Percentiles rank a stretch among this genome's conserved stretches.
phyloP scores from a whole-genome alignment of 2,329 filamentous ascomycete species.

The Penicillium sp. region DNA sequence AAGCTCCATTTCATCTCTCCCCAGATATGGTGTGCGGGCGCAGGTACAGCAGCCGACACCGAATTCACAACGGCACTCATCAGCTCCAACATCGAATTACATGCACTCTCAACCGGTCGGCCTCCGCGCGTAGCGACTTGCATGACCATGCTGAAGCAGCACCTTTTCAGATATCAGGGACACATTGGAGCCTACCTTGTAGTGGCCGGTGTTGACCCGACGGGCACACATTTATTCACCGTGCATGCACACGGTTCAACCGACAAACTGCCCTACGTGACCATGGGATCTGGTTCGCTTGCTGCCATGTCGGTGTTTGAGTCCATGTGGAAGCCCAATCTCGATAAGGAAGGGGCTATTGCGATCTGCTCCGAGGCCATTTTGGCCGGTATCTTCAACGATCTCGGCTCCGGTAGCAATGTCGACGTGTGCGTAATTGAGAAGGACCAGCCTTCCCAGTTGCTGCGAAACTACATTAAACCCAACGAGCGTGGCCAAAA shows the following conservation, averaged over 20 bases:
- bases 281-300: conserved; percentile 94
- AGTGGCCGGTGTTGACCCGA: conserved; percentile 93
- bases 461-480: conserved; percentile 88
- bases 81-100: conserved; percentile 96
- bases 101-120: conserved; percentile 92
- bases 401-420: conserved; percentile 93
- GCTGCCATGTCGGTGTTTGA: conserved; percentile 98
- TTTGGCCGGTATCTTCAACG: conserved; percentile 96
- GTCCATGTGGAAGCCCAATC: conserved; percentile 80
- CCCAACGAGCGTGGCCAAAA: conserved; percentile 90
- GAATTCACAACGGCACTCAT: conserved; percentile 99
- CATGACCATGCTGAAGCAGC: conserved; percentile 99
- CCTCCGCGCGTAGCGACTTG: conserved; percentile 96
- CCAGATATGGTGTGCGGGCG: conserved; percentile 98
- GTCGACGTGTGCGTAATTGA: conserved; percentile 97
- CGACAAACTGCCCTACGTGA: conserved; percentile 98
- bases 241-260: conserved; percentile 98
- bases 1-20: conserved; percentile 99
- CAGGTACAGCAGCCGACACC: conserved; percentile 94
- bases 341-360: conserved; percentile 77
- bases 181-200: conserved; percentile 98
- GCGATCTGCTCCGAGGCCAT: conserved; percentile 82
- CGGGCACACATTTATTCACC: conserved; percentile 91
- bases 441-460: conserved; percentile 79
- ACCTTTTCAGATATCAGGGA: conserved; percentile 97